Base-by-base conservation (phyloP, 345 rosid genomes). In the Chamaenerion angustifolium region DNA sequence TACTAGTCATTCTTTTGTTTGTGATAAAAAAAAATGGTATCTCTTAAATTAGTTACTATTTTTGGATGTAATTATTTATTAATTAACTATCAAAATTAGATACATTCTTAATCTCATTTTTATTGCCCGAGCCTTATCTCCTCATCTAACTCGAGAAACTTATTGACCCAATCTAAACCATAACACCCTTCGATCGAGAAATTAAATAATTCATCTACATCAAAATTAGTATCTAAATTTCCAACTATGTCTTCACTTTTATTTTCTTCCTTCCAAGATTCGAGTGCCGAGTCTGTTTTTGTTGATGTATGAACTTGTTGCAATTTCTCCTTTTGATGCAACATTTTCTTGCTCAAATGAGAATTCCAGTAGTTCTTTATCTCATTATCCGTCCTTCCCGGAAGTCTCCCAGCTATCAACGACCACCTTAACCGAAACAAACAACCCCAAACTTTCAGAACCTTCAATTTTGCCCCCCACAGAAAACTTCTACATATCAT, bases 331-430 rank as follows among this genome's bases (percentile, higher is more conserved):
- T 66, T 60, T 41, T 48, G 42, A 25, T 47, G 48, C 58, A 66
- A 52, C 58, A 66, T 55, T 64, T 68, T 74, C 56, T 74, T 80
- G 77, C 78, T 70, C 75, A 80, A 72, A 70, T 70, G 80, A 66
- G 87, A 76, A 64, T 80, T 80, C 87, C 82, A 80, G 65, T 80
- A 76, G 44, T 80, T 80, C 59, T 80, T 80, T 13, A 80, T 80
- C 49, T 80, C 87, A 46, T 80, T 76, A 54, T 80, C 87, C 12
- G 87, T 80, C 54, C 87, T 67, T 14, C 87, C 87, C 8, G 82
- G 82, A 57, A 80, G 80, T 54, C 87, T 76, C 64, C 87, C 83
- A 0, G 87, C 87, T 19, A 80, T 77, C 71, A 80, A 58, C 10
- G 87, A 62, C 87, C 87, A 76, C 56, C 87, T 80, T 19, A 48